Evolutionary conservation across 2,329 filamentous ascomycete genomes (phyloP).

Genomic region (Hypomyces perniciosus): DNA sequence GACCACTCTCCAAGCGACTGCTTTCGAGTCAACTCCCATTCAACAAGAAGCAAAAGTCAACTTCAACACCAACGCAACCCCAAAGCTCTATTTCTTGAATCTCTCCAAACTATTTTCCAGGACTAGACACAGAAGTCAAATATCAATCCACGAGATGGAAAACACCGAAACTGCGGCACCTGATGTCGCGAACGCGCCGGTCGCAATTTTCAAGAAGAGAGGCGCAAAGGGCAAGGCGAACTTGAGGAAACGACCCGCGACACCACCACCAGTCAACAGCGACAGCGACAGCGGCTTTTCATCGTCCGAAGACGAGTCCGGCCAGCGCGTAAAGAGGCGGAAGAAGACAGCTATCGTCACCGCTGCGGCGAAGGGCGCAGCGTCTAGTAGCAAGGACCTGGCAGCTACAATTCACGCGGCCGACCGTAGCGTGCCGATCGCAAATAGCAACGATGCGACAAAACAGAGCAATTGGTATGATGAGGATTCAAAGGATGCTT

Average conservation of each 20-base stretch:
- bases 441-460: conserved; percentile 76
- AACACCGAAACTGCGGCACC: background rate
- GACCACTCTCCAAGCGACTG: too few relatives aligned
- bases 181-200: conserved; percentile 31
- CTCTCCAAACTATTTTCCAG: background rate
- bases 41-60: too few relatives aligned
- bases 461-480: conserved; percentile 89
- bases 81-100: background rate
- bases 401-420: conserved; percentile 51
- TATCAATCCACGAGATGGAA: background rate
- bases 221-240: conserved; percentile 69
- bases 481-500: conserved; percentile 49
- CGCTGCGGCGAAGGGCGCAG: conserved; percentile 51
- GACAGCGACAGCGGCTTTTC: conserved; percentile 59
- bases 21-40: too few relatives aligned
- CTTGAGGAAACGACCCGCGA: conserved; percentile 72
- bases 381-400: conserved; percentile 31
- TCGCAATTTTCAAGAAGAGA: conserved; percentile 81
- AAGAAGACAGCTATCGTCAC: conserved; percentile 63
- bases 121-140: background rate
- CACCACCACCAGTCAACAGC: conserved; percentile 63
- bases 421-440: conserved; percentile 56
- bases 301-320: conserved; percentile 70
- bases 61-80: too few relatives aligned
- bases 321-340: conserved; percentile 71